Conservation (phyloP, 192 early-diverging fungal genomes). For the Coemansia sp. region DNA sequence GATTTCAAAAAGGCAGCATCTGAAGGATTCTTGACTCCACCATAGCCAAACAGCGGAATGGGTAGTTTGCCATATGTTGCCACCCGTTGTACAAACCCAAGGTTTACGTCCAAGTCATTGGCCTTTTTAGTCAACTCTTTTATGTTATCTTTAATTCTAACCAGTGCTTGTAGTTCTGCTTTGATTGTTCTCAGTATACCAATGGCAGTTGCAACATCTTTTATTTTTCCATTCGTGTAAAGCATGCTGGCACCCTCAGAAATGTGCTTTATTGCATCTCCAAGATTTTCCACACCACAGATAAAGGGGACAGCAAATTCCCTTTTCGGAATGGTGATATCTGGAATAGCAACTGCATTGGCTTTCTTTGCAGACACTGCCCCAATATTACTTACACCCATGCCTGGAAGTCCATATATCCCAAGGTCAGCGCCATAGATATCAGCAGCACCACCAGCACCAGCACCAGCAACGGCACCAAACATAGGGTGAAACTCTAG, state of each 20-base stretch:
- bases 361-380: too few species aligned
- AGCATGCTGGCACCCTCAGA: slow-evolving; percentile 94
- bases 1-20: slow-evolving; percentile 99
- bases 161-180: slow-evolving; percentile 51
- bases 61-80: slow-evolving; percentile 81
- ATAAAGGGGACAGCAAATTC: slow-evolving; percentile 87
- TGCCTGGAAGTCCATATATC: too few species aligned
- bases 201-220: not conserved
- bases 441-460: too few species aligned
- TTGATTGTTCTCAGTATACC: not conserved
- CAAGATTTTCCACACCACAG: slow-evolving; percentile 82
- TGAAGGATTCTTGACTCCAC: slow-evolving; percentile 90
- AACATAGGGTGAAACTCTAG: slow-evolving; percentile 53
- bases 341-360: slow-evolving; percentile 58
- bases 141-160: slow-evolving; percentile 52
- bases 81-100: slow-evolving; percentile 79
- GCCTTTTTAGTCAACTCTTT: slow-evolving; percentile 78
- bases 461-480: slow-evolving; percentile 26
- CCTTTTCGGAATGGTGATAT: slow-evolving; percentile 87
- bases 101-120: slow-evolving; percentile 81
- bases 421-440: too few species aligned
- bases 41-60: slow-evolving; percentile 95
- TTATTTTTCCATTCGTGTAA: slow-evolving; percentile 62
- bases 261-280: slow-evolving; percentile 86
- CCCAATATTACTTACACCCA: too few species aligned